phyloP scores from a whole-genome alignment of 73 alveolate genomes.

The Paramecium sexaurelia region DNA sequence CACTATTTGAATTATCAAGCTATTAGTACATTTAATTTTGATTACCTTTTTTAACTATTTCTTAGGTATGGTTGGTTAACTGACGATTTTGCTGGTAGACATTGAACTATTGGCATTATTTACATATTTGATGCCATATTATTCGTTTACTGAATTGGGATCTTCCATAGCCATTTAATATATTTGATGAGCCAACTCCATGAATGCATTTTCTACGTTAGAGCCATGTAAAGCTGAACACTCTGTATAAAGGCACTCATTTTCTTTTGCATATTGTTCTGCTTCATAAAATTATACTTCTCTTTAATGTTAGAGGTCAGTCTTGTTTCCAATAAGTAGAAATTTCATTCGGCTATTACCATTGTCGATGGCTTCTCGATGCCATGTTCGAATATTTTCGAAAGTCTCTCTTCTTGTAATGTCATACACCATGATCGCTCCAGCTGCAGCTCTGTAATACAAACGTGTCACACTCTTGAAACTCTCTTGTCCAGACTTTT shows the following conservation, averaged over 20 bases:
- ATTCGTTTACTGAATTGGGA: neutral
- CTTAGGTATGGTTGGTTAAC: neutral
- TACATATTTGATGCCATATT: neutral
- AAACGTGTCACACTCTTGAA: constrained; percentile 72
- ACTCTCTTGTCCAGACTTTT: constrained; percentile 73
- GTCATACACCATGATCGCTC: constrained; percentile 70
- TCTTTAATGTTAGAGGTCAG: constrained; percentile 30
- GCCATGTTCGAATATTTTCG: constrained; percentile 72
- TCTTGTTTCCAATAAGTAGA: constrained; percentile 71
- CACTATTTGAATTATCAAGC: neutral
- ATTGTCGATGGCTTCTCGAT: constrained; percentile 63
- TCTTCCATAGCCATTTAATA: neutral
- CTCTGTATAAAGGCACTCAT: neutral
- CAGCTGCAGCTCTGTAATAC: constrained; percentile 77
- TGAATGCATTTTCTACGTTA: constrained; percentile 49
- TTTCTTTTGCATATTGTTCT: neutral
- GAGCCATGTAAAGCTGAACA: neutral
- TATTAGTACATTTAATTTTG: neutral
- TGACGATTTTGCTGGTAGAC: neutral
- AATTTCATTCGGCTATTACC: constrained; percentile 61
- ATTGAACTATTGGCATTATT: neutral
- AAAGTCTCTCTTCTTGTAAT: constrained; percentile 71
- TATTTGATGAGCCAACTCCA: constrained; percentile 43
- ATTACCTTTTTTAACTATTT: neutral
- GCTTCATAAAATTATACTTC: constrained; percentile 12